Conservation (phyloP, 148 eudicot genomes). For the Arbutus unedo region DNA sequence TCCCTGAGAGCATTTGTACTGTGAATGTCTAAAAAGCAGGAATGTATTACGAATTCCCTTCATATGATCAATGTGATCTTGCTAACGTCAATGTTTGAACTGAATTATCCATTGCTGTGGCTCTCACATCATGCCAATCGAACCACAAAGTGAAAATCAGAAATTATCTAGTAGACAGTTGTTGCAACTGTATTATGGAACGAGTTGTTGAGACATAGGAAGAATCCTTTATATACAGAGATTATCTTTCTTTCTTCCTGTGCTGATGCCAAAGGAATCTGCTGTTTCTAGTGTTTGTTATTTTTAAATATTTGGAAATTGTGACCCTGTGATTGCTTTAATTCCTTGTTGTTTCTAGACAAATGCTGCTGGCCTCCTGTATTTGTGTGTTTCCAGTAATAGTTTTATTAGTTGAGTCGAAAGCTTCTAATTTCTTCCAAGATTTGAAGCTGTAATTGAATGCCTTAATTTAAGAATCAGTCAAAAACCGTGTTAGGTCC, state of each 20-base stretch:
- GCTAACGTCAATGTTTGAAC: neutral
- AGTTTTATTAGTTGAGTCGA: neutral
- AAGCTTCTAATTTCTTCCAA: neutral
- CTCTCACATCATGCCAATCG: neutral
- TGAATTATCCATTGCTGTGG: neutral
- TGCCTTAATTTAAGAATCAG: neutral
- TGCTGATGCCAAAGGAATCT: neutral
- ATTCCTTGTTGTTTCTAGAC: neutral
- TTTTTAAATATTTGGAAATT: neutral
- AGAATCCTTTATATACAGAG: neutral
- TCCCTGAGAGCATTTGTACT: neutral
- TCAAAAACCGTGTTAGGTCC: neutral
- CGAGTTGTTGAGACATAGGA: neutral
- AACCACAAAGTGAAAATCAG: neutral
- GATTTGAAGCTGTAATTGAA: neutral
- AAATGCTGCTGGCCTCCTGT: neutral
- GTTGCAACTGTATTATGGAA: neutral
- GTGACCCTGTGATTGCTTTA: neutral
- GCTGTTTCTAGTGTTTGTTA: neutral
- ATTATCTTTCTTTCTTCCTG: neutral
- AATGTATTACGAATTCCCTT: neutral
- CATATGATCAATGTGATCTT: neutral
- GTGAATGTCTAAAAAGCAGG: no score
- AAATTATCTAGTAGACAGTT: neutral
- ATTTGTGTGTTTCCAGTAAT: neutral